These are phyloP conservation scores for Ampelomyces quisqualis DNA, from an alignment of 2,329 filamentous ascomycete genomes.

Conservation along the genomic window DNA sequence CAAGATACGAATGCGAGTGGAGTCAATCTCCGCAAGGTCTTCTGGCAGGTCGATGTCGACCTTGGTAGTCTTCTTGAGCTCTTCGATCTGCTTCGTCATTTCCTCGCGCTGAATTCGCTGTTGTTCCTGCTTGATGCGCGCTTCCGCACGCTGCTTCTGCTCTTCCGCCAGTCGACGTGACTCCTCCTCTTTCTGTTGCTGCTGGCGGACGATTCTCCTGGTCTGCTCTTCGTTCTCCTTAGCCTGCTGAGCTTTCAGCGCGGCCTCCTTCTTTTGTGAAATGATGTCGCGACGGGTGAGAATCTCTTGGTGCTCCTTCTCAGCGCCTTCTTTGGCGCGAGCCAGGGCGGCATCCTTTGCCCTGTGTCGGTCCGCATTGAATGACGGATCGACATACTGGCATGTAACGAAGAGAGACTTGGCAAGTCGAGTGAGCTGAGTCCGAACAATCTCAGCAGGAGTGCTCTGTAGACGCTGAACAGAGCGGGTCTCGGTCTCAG, in stretches of 20 bases:
- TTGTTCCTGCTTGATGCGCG: conserved; percentile 68
- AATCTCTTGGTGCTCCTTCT: conserved; percentile 84
- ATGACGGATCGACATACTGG: conserved; percentile 90
- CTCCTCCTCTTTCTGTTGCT: conserved; percentile 87
- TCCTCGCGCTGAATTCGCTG: conserved; percentile 52
- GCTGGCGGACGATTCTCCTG: conserved; percentile 80
- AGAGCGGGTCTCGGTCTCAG: conserved; percentile 78
- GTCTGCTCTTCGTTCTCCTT: conserved; percentile 92
- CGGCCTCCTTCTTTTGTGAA: conserved; percentile 94
- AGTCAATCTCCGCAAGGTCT: conserved; percentile 69
- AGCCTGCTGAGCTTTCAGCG: conserved; percentile 81
- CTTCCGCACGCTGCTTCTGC: conserved; percentile 86
- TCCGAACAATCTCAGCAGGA: conserved; percentile 93
- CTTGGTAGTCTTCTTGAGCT: conserved; percentile 87
- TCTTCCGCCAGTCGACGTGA: conserved; percentile 86
- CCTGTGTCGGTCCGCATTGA: conserved; percentile 77
- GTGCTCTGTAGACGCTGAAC: conserved; percentile 97
- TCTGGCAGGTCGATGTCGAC: conserved; percentile 80
- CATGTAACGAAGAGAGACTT: conserved; percentile 91
- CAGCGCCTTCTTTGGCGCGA: conserved; percentile 82
- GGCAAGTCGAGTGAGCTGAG: conserved; percentile 86
- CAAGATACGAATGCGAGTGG: conserved; percentile 76
- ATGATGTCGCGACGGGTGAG: conserved; percentile 87
- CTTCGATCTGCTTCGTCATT: conserved; percentile 84
- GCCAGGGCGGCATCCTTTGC: conserved; percentile 78